Conservation (phyloP, 1,139 yeast genomes). For the Trichomonascaceae sp. region DNA sequence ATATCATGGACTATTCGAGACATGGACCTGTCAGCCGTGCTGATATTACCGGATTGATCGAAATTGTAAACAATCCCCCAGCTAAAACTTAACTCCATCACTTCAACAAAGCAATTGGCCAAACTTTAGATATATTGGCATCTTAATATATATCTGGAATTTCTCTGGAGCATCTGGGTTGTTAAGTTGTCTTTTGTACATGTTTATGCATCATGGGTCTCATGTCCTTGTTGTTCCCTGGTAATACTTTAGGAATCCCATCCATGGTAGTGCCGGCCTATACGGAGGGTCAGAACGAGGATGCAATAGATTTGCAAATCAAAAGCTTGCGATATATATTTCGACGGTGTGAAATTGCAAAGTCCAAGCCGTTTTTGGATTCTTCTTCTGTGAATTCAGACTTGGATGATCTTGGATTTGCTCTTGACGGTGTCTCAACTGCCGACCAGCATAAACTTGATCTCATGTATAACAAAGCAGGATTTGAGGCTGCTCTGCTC, state of each 20-base stretch:
- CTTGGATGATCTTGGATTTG: slow-evolving; percentile 7
- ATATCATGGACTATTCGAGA: background rate
- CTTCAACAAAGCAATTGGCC: background rate
- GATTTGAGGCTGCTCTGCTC: slow-evolving; percentile 39
- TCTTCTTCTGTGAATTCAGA: slow-evolving; percentile 4
- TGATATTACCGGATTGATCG: slow-evolving; percentile 1
- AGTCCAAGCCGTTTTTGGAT: slow-evolving; percentile 34
- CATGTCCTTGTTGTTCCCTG: slow-evolving; percentile 27
- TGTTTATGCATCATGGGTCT: slow-evolving; percentile 24
- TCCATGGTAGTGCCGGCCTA: slow-evolving; percentile 41
- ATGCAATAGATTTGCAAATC: slow-evolving; percentile 53
- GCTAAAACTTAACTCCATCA: background rate
- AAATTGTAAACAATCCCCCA: slow-evolving; percentile 6
- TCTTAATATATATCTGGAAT: background rate
- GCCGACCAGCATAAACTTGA: slow-evolving; percentile 43
- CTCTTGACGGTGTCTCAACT: slow-evolving; percentile 18
- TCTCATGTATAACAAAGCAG: slow-evolving; percentile 43
- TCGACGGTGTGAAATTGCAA: slow-evolving; percentile 45
- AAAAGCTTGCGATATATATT: slow-evolving; percentile 52
- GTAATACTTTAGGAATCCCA: slow-evolving; percentile 18
- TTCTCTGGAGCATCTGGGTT: background rate
- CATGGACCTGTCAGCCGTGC: slow-evolving; percentile 3
- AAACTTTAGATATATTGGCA: background rate
- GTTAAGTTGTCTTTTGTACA: background rate
- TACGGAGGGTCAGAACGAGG: slow-evolving; percentile 43